These are phyloP conservation scores for Aspergillus nidulans DNA, from an alignment of 495 filamentous ascomycete species.

Conservation along the genomic window DNA sequence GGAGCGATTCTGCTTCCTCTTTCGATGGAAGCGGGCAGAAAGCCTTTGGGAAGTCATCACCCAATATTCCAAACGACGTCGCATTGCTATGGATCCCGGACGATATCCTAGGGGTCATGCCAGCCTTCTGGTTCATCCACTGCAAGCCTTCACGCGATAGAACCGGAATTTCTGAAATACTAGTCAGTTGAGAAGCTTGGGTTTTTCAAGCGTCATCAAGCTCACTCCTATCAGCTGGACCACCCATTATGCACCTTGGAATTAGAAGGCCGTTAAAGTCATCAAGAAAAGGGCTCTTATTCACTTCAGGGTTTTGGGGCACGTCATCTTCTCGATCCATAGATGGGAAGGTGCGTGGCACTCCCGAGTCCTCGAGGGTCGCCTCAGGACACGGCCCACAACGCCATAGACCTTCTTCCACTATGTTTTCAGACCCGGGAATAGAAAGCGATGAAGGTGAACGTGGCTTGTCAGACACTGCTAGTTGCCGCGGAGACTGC, in stretches of 20 bases:
- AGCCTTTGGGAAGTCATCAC: conserved; percentile 3
- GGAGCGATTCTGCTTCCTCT: conserved; percentile 10
- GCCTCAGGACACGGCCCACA: background rate
- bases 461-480: background rate
- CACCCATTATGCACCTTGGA: conserved; percentile 12
- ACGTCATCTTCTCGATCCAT: background rate
- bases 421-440: background rate
- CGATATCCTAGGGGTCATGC: background rate
- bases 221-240: conserved; percentile 8
- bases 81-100: background rate
- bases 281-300: background rate
- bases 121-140: conserved; percentile 15
- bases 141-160: conserved; percentile 14
- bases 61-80: background rate
- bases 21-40: conserved; percentile 15
- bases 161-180: conserved; percentile 5
- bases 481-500: background rate
- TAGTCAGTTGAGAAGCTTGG: background rate
- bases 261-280: conserved; percentile 8
- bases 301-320: background rate
- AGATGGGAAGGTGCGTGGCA: background rate
- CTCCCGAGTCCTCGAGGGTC: background rate
- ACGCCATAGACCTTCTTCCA: background rate
- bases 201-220: background rate
- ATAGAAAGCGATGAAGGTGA: background rate